These are phyloP conservation scores for Penicillium goetzii DNA, from an alignment of 495 filamentous ascomycete species.

Conservation along the genomic window DNA sequence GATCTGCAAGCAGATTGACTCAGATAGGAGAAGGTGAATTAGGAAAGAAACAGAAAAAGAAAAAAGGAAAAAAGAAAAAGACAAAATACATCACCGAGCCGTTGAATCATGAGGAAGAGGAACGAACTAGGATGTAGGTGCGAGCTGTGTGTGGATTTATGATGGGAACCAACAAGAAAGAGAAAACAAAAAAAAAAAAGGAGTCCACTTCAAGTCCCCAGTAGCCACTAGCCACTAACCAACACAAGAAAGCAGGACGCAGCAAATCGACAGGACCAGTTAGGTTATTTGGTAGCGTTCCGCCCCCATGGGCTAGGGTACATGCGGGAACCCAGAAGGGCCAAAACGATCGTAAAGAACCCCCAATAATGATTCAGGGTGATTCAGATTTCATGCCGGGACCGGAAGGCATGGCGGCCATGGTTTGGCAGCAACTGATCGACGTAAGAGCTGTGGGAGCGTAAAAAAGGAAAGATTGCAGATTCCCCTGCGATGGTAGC, in stretches of 20 bases:
- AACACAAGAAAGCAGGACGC: constrained; percentile 4
- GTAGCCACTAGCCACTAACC: background rate
- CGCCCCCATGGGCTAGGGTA: constrained; percentile 5
- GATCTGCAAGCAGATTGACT: constrained; percentile 24
- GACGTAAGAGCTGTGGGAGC: constrained; percentile 1
- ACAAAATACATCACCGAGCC: background rate
- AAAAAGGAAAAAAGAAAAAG: background rate
- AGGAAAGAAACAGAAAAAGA: background rate
- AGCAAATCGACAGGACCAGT: background rate
- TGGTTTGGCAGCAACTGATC: background rate
- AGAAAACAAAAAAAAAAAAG: background rate
- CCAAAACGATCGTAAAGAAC: background rate
- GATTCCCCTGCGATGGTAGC: background rate
- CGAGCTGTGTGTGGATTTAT: background rate
- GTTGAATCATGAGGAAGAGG: background rate
- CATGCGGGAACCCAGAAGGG: background rate
- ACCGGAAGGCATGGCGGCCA: background rate
- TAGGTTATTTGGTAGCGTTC: background rate
- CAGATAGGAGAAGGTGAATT: constrained; percentile 8
- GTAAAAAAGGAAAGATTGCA: background rate
- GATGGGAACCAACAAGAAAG: background rate
- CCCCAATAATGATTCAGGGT: constrained; percentile 5
- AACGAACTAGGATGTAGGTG: background rate
- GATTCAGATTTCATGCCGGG: background rate
- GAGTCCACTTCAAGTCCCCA: background rate